Conservation (phyloP, 2,329 filamentous ascomycete genomes). For the Hypoxylon sp. region DNA sequence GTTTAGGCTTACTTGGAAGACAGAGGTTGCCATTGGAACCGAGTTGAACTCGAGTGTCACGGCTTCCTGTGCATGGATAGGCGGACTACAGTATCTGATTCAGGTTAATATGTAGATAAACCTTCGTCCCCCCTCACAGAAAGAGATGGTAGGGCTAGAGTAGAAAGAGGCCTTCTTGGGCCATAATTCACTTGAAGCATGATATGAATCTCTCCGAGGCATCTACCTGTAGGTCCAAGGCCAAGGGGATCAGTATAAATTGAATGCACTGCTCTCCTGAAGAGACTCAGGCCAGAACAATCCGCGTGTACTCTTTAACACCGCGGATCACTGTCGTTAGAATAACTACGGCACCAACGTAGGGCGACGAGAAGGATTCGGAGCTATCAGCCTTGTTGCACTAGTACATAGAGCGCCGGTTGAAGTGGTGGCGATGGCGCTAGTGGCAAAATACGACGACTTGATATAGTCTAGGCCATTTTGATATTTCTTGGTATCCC, state of each 20-base stretch:
- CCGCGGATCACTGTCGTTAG: not conserved
- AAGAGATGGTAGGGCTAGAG: too few relatives aligned
- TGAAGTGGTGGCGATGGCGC: slow-evolving; percentile 11
- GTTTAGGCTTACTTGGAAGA: slow-evolving; percentile 13
- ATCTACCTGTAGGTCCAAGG: not conserved
- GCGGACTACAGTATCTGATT: too few relatives aligned
- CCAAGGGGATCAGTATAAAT: not conserved
- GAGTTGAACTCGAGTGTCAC: not conserved
- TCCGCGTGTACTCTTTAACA: not conserved
- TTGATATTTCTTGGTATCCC: not conserved
- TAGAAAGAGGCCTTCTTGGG: too few relatives aligned
- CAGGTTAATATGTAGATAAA: too few relatives aligned
- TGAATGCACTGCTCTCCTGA: not conserved
- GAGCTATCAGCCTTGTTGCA: slow-evolving; percentile 11
- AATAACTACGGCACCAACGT: slow-evolving; percentile 15
- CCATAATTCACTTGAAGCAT: not conserved
- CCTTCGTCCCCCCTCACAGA: too few relatives aligned
- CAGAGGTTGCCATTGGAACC: slow-evolving; percentile 1
- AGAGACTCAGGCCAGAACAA: not conserved
- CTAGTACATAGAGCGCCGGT: slow-evolving; percentile 3
- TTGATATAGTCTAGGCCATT: not conserved
- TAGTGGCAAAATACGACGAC: slow-evolving; percentile 26
- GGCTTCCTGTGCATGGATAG: slow-evolving; percentile 2
- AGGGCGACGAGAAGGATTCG: slow-evolving; percentile 3
- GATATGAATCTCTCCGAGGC: not conserved